phyloP scores from a whole-genome alignment of 2,329 filamentous ascomycete species.

The Colletotrichum tabaci region DNA sequence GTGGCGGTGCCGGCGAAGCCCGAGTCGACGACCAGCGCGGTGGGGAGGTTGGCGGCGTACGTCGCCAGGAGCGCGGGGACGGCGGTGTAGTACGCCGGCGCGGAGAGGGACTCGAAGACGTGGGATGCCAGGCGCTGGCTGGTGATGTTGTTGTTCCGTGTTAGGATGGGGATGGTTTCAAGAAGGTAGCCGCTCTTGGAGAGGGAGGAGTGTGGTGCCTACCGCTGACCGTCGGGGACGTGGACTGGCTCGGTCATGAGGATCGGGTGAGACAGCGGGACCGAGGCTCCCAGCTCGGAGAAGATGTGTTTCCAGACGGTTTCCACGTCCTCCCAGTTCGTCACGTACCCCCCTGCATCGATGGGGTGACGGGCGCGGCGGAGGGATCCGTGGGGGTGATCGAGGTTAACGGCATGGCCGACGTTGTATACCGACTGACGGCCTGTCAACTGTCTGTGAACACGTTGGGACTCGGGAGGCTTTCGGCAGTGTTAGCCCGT shows the following conservation, averaged over 20 bases:
- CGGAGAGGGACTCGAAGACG: conserved; percentile 18
- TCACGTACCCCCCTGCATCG: not conserved
- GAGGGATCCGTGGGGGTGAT: not conserved
- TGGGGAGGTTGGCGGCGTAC: conserved; percentile 30
- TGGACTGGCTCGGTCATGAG: conserved; percentile 22
- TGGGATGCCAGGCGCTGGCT: conserved; percentile 5
- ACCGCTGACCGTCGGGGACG: conserved; percentile 11
- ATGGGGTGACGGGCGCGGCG: conserved; percentile 1
- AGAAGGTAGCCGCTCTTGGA: not conserved
- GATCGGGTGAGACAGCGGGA: not conserved
- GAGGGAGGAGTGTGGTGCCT: not conserved
- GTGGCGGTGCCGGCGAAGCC: conserved; percentile 7
- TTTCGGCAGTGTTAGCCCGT: too few species aligned
- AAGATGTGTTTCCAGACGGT: conserved; percentile 10
- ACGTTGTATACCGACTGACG: not conserved
- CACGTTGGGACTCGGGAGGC: too few species aligned
- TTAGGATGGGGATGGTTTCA: too few species aligned
- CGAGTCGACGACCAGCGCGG: conserved; percentile 26
- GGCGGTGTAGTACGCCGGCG: conserved; percentile 11
- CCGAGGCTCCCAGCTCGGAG: conserved; percentile 1
- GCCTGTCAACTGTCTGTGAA: too few species aligned
- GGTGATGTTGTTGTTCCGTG: not conserved
- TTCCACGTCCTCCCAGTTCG: conserved; percentile 14
- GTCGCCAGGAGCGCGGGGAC: conserved; percentile 1
- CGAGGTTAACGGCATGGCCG: conserved; percentile 12